A percentile compares a stretch with the other conserved stretches of the same genome.
Evolutionary conservation across 2,329 filamentous ascomycete genomes (phyloP).

Genomic region (Penicillium sp.): DNA sequence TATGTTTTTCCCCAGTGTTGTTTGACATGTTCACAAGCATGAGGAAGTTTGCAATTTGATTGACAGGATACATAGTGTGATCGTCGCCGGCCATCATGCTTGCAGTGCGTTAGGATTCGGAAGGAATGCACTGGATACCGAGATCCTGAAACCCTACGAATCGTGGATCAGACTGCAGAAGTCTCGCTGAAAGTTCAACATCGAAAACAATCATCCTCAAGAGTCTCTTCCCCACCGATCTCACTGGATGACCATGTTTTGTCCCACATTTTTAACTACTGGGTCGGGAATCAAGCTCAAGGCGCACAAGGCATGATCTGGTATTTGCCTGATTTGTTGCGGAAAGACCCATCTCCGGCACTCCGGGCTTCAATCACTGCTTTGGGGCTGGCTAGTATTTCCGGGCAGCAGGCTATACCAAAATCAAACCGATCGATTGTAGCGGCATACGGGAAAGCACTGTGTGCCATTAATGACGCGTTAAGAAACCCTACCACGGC

Average conservation of each 20-base stretch:
- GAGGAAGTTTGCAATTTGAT: neutral
- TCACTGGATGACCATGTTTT: constrained; percentile 10
- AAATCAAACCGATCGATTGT: constrained; percentile 1
- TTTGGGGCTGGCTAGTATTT: constrained; percentile 14
- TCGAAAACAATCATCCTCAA: neutral
- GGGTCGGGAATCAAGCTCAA: constrained; percentile 7
- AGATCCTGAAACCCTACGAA: constrained; percentile 16
- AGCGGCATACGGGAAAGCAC: constrained; percentile 13
- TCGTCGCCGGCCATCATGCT: constrained; percentile 21
- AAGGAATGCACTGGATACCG: constrained; percentile 24
- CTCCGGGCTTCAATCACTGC: constrained; percentile 14
- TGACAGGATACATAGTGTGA: constrained; percentile 21
- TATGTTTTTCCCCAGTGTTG: neutral
- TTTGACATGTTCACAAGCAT: neutral
- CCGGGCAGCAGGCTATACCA: constrained; percentile 4
- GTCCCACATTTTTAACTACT: constrained; percentile 10
- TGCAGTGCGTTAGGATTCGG: constrained; percentile 20
- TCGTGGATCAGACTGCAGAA: constrained; percentile 25
- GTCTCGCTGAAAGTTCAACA: constrained; percentile 15
- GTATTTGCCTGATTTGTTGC: constrained; percentile 8
- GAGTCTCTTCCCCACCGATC: neutral
- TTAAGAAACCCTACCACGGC: constrained; percentile 8
- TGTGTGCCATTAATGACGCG: constrained; percentile 12
- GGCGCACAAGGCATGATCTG: constrained; percentile 8
- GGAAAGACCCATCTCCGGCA: constrained; percentile 5